Base-by-base conservation (phyloP, 1,284 basidiomycete species). In the Pascua sp. region DNA sequence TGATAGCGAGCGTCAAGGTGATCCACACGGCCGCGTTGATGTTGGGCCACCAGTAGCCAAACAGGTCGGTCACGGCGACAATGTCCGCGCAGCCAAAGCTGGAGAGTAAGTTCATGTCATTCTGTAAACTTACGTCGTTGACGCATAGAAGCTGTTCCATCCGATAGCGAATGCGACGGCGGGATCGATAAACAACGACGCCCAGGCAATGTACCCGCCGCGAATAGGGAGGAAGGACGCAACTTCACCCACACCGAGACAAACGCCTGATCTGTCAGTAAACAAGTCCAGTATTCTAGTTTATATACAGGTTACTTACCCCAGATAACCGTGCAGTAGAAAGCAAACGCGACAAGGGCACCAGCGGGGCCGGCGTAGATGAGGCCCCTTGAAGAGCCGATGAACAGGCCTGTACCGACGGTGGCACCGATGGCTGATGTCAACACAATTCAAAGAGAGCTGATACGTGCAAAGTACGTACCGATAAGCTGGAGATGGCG, bases 91-190 rank as follows among this genome's bases (percentile, higher is more conserved):
- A 61, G 11, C 54, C 59, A 37, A 56, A 54, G 47, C 46, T 58
- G 49, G 18, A 56, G 24, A 32, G 24, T 7, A 7, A 32, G n/a
- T n/a, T n/a, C n/a, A n/a, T n/a, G n/a, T n/a, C n/a, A n/a, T n/a
- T n/a, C 24, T 32, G 24, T 7, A 32, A 32, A 46, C 53, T 47
- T 5, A 53, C 56, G 49, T 62, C 3, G 57, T 61, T 18, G 61
- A 53, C 1, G 60, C 52, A 46, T 63, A 59, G 47, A 66, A 61
- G 49, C 57, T 65, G 47, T 71, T 70, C 60, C 65, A 70, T 0
- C 67, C 67, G 11, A 66, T 51, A 1, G 49, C 49, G n/a, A 51
- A 51, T 4, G 41, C 36, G 3, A 39, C 24, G 2, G 59, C 62
- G 3, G 46, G 46, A 41, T 64, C 62, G 24, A 61, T 32, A n/a